Evolutionary conservation across 2,329 filamentous ascomycete genomes (phyloP).

Genomic region (Xylaria polymorpha): DNA sequence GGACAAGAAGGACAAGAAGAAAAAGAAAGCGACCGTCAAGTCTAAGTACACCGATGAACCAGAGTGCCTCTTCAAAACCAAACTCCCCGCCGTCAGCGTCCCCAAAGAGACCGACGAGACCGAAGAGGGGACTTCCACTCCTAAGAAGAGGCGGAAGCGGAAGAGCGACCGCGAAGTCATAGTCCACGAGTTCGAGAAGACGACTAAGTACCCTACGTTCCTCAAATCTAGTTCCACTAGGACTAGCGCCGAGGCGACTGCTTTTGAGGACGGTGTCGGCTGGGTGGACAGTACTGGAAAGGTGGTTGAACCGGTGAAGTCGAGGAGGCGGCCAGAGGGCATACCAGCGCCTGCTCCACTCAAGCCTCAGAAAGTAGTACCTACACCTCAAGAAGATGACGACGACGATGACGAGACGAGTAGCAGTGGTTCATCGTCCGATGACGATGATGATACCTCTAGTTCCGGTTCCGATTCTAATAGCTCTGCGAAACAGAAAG

Average conservation of each 20-base stretch:
- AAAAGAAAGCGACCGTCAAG: slow-evolving; percentile 66
- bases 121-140: slow-evolving; percentile 56
- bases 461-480: slow-evolving; percentile 44
- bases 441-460: slow-evolving; percentile 43
- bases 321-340: slow-evolving; percentile 49
- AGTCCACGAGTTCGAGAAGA: slow-evolving; percentile 91
- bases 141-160: slow-evolving; percentile 70
- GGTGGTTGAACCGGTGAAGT: slow-evolving; percentile 72
- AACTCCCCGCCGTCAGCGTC: slow-evolving; percentile 66
- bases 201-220: slow-evolving; percentile 84
- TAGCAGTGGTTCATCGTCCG: slow-evolving; percentile 52
- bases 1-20: slow-evolving; percentile 63
- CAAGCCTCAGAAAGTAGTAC: slow-evolving; percentile 29
- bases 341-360: slow-evolving; percentile 44
- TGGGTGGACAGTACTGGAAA: slow-evolving; percentile 87
- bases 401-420: slow-evolving; percentile 55
- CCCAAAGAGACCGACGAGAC: slow-evolving; percentile 58
- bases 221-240: slow-evolving; percentile 68
- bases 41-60: slow-evolving; percentile 84
- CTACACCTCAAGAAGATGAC: slow-evolving; percentile 33
- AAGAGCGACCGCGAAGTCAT: slow-evolving; percentile 70
- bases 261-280: slow-evolving; percentile 85
- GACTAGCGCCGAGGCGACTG: slow-evolving; percentile 59
- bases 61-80: slow-evolving; percentile 88
- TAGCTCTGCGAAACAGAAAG: slow-evolving; percentile 43